These are phyloP conservation scores for Primulina huaijiensis DNA, from an alignment of 257 asterid genomes.

Conservation along the genomic window DNA sequence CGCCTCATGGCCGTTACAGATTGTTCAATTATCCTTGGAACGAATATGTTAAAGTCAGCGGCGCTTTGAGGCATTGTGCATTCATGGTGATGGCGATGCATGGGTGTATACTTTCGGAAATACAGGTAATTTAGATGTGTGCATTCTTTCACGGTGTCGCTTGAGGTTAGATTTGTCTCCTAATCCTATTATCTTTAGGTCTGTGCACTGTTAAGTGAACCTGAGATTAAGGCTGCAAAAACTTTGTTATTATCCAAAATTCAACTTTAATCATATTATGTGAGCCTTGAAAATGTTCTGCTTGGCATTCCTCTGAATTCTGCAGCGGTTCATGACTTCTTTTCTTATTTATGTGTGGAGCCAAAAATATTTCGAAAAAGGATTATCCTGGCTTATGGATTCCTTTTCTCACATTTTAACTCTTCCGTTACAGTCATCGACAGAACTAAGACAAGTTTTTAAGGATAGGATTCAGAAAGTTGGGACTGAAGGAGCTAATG, in stretches of 20 bases:
- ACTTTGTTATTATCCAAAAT: neutral
- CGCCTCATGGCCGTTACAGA: conserved; percentile 94
- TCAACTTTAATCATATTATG: too few species aligned
- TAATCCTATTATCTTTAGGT: neutral
- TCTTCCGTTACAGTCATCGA: conserved; percentile 51
- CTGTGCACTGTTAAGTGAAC: neutral
- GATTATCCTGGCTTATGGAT: neutral
- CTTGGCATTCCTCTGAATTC: too few species aligned
- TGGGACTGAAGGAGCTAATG: conserved; percentile 83
- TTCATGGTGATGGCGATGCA: conserved; percentile 99
- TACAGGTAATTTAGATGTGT: conserved; percentile 63
- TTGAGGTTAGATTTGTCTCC: neutral
- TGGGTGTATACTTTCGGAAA: conserved; percentile 91
- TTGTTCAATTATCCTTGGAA: conserved; percentile 91
- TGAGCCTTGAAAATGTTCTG: neutral
- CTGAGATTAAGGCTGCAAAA: neutral
- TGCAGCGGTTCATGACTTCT: neutral
- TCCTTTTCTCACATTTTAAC: neutral
- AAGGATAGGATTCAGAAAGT: conserved; percentile 69
- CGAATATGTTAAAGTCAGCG: conserved; percentile 81
- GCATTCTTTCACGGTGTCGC: neutral
- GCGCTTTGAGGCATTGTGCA: conserved; percentile 92
- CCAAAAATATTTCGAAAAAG: neutral
- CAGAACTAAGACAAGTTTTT: conserved; percentile 70
- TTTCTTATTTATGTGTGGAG: neutral